Evolutionary conservation across 169 alveolate species (phyloP), one percentile per base, ranked within the genome.

Genomic region (Perkinsus marinus): DNA sequence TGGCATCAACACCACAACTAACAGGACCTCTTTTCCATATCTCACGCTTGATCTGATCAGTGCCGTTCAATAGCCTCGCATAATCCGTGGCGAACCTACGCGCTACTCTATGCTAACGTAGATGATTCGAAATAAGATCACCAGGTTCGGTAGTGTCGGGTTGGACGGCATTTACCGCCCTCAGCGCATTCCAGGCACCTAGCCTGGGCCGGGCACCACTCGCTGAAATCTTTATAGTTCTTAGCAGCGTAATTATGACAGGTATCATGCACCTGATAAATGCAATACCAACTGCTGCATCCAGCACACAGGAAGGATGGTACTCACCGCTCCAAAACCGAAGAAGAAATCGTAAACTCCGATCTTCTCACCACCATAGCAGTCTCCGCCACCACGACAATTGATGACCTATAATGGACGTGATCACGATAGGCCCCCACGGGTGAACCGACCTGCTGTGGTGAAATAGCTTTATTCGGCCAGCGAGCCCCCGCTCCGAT

Each of bases 321-420:
- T 19, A 30, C 79, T 57, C 22, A 57, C 79, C 30, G 79, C 79
- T 57, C 79, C 79, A 26, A 57, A 57, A 16, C 79, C 79, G 34
- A 57, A 57, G 79, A 57, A 57, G 89, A 93, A 94, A 90, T 93
- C 91, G 91, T 93, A 94, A 34, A 94, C 97, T 36, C 95, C 95
- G 19, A 92, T 93, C 39, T 96, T 96, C 92, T 94, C 90, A 68
- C 97, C 97, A 30, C 97, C 97, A 68, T 93, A 90, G 92, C 97
- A 95, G 22, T 93, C 68, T 38, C 97, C 97, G 38, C 97, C 97
- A 68, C 96, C 96, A 38, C 94, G 92, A 93, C 96, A 95, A 92
- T 95, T 95, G 41, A 95, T 79, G 57, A 95, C 92, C n/a, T 89
- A 43, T 17, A 30, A 57, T 7, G 36, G 26, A 13, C 37, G 79